These are phyloP conservation scores for Pythium brachiatum DNA, from an alignment of 352 stramenopile genomes.

Conservation along the genomic window DNA sequence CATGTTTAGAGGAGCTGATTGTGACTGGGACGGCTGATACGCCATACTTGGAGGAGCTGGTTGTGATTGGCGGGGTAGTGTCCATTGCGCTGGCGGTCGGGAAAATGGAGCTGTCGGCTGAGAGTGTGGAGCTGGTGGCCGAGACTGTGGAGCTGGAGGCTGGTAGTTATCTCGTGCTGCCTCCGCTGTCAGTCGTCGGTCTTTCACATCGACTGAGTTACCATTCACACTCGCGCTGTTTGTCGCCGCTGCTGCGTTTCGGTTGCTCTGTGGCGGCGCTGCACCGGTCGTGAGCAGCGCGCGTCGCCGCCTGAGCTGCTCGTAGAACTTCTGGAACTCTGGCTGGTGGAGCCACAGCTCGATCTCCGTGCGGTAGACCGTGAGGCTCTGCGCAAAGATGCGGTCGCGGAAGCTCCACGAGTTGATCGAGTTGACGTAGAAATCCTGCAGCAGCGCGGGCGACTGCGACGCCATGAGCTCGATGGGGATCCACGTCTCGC, in stretches of 20 bases:
- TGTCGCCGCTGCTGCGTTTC: not conserved
- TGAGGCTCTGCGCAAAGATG: conserved; percentile 37
- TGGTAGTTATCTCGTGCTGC: conserved; percentile 1
- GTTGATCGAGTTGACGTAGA: conserved; percentile 79
- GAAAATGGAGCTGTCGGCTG: not conserved
- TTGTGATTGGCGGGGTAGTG: no score
- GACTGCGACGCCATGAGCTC: conserved; percentile 44
- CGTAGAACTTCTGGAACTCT: conserved; percentile 67
- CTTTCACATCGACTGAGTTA: conserved; percentile 16
- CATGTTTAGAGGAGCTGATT: no score
- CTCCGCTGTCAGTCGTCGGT: conserved; percentile 13
- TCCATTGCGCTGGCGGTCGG: no score
- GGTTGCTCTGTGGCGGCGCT: not conserved
- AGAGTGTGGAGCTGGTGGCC: not conserved
- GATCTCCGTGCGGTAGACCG: conserved; percentile 51
- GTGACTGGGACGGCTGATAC: no score
- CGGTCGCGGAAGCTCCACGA: conserved; percentile 62
- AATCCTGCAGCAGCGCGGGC: conserved; percentile 54
- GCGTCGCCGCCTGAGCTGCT: conserved; percentile 20
- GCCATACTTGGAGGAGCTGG: no score
- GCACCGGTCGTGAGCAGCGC: not conserved
- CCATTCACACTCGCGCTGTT: not conserved
- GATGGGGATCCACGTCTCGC: conserved; percentile 66
- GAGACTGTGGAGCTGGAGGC: not conserved
- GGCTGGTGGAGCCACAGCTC: conserved; percentile 71